Conservation (phyloP, 352 stramenopile species). For the Thalassiosira hispida region DNA sequence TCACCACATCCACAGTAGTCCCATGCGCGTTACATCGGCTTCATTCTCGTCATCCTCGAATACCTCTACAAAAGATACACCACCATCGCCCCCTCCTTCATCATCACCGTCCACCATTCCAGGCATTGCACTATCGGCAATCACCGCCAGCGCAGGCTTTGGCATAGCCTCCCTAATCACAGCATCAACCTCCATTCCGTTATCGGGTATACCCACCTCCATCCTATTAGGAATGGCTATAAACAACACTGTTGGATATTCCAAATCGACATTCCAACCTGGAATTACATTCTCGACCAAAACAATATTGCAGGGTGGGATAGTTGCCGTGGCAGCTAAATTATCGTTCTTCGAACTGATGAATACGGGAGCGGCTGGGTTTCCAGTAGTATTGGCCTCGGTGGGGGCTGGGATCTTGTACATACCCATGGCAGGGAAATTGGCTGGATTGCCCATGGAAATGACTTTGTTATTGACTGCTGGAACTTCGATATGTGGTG, state of each 20-base stretch:
- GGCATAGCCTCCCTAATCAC: constrained; percentile 37
- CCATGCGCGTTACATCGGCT: no score
- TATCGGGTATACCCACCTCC: constrained; percentile 72
- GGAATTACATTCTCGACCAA: constrained; percentile 73
- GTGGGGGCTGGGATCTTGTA: constrained; percentile 65
- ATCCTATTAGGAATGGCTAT: constrained; percentile 68
- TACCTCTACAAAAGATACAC: no score
- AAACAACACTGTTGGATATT: constrained; percentile 30
- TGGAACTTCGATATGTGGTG: constrained; percentile 76
- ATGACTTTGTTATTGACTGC: constrained; percentile 66
- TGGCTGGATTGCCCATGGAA: constrained; percentile 41
- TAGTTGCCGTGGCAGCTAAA: constrained; percentile 76
- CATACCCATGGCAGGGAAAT: constrained; percentile 56
- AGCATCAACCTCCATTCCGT: constrained; percentile 29
- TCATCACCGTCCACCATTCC: constrained; percentile 15
- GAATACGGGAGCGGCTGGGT: constrained; percentile 50
- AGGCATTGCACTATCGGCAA: constrained; percentile 41
- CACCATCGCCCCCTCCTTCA: no score
- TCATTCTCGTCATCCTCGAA: no score
- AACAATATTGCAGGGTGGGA: constrained; percentile 68
- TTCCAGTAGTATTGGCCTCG: constrained; percentile 61
- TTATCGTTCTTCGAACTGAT: constrained; percentile 67
- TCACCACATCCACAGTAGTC: no score
- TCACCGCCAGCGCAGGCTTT: constrained; percentile 48
- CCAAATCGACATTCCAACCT: constrained; percentile 28